These are phyloP conservation scores for Nyssa sinensis DNA, from an alignment of 148 eudicot species.

Conservation along the genomic window DNA sequence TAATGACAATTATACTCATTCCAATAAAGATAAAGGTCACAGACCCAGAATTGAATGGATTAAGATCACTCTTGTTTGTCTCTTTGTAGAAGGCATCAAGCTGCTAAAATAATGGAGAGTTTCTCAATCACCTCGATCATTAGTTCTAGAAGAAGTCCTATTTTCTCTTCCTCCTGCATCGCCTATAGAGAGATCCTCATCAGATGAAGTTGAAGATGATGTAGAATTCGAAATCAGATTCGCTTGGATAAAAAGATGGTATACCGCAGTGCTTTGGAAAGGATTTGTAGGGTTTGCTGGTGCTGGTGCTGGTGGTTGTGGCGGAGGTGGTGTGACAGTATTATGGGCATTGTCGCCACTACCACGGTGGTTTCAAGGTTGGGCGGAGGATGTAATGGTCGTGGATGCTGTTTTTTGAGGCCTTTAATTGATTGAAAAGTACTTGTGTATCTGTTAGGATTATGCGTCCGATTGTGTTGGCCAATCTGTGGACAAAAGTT, in stretches of 20 bases:
- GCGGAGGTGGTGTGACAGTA: conserved; percentile 5
- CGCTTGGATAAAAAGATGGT: background rate
- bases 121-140: conserved; percentile 69
- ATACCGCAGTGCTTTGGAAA: conserved; percentile 11
- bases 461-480: too few relatives aligned
- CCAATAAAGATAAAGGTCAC: too few relatives aligned
- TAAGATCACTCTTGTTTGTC: conserved; percentile 22
- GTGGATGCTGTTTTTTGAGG: conserved; percentile 40
- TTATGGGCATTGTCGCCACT: conserved; percentile 4
- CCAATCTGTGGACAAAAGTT: too few relatives aligned
- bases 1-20: too few relatives aligned
- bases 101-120: conserved; percentile 81
- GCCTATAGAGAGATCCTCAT: conserved; percentile 61
- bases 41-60: background rate
- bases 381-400: conserved; percentile 12
- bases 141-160: conserved; percentile 61
- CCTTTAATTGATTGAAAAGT: conserved; percentile 77
- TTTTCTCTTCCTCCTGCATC: conserved; percentile 65
- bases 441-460: too few relatives aligned
- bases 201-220: conserved; percentile 78
- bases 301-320: conserved; percentile 1
- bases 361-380: conserved; percentile 11
- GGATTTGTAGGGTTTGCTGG: conserved; percentile 13
- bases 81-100: conserved; percentile 63
- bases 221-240: conserved; percentile 32